Percentiles rank a stretch among this genome's conserved stretches.
Conservation (phyloP, 2,329 filamentous ascomycete species). For the Moelleriella libera region DNA sequence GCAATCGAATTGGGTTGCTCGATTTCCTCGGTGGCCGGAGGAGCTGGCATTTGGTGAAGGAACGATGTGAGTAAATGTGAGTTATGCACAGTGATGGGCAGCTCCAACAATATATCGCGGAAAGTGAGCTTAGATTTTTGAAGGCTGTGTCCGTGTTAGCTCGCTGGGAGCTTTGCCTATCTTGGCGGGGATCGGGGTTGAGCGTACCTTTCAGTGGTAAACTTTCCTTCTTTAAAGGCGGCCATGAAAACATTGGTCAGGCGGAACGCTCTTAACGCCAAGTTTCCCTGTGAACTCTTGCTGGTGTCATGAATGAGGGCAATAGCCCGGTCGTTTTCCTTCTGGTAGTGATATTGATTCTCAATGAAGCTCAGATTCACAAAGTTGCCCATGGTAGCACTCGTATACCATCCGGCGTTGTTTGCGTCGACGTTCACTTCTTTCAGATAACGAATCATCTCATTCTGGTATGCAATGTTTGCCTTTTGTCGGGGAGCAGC, state of each 20-base stretch:
- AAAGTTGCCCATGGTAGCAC: constrained; percentile 97
- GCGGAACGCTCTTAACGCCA: constrained; percentile 84
- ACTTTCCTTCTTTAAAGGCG: constrained; percentile 93
- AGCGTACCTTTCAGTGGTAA: constrained; percentile 82
- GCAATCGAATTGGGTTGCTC: constrained; percentile 66
- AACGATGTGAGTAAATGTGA: constrained; percentile 92
- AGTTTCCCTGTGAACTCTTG: constrained; percentile 80
- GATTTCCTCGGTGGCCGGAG: constrained; percentile 48
- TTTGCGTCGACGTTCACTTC: constrained; percentile 98
- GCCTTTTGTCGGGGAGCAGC: constrained; percentile 86
- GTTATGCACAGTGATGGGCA: constrained; percentile 86
- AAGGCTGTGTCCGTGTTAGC: constrained; percentile 42
- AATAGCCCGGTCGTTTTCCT: constrained; percentile 78
- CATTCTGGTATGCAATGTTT: constrained; percentile 76
- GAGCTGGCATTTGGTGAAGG: constrained; percentile 75
- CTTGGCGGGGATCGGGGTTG: background rate
- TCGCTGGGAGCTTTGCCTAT: background rate
- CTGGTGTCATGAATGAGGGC: constrained; percentile 91
- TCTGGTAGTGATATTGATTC: constrained; percentile 97
- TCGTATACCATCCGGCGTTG: constrained; percentile 97
- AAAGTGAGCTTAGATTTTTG: constrained; percentile 90
- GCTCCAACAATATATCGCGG: constrained; percentile 84
- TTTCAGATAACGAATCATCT: constrained; percentile 93
- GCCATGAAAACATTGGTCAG: constrained; percentile 78
- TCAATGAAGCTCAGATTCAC: constrained; percentile 90